Base-by-base conservation (phyloP, 225 moss, liverwort and hornwort genomes). In the Pleurozium schreberi region DNA sequence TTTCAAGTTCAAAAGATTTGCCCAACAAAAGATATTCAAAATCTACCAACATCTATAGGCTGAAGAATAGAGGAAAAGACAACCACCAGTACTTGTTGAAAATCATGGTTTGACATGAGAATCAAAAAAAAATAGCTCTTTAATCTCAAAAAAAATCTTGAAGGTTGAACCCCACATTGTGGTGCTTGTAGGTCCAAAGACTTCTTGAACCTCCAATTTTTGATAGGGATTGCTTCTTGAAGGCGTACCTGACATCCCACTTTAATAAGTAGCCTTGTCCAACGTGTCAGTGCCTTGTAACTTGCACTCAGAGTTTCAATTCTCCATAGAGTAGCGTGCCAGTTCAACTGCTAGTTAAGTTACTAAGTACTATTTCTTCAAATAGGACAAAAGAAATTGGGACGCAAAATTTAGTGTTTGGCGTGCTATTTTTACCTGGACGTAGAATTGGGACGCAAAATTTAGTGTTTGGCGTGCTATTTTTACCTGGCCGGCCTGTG, bases 41-140 rank as follows among this genome's bases (percentile, higher is more conserved):
- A n/a, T n/a, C n/a, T n/a, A n/a, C n/a, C n/a, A n/a, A n/a, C n/a
- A n/a, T n/a, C n/a, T n/a, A n/a, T n/a, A n/a, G n/a, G n/a, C n/a
- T n/a, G n/a, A n/a, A n/a, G n/a, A n/a, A 14, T 8, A 25, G 9
- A 9, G 3, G 9, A 26, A 9, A 42, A 42, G 1, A 0, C 5
- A 8, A 68, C 12, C n/a, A n/a, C 12, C 3, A 0, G 3, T n/a
- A 38, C 21, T 22, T 68, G 4, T n/a, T n/a, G 12, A 40, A 15
- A 42, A 26, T 14, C 7, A 6, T 1, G 3, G 5, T 42, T 42
- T 15, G 9, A 27, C 25, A 27, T 27, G 27, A 71, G 27, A 43
- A 71, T 9, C 3, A 12, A n/a, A 22, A 7, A 12, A n/a, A n/a
- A n/a, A n/a, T 11, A 68, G 12, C 2, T 43, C 4, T 0, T 28